These are phyloP conservation scores for Chlamydomonas urium DNA, from an alignment of 139 green algal species.

Conservation along the genomic window DNA sequence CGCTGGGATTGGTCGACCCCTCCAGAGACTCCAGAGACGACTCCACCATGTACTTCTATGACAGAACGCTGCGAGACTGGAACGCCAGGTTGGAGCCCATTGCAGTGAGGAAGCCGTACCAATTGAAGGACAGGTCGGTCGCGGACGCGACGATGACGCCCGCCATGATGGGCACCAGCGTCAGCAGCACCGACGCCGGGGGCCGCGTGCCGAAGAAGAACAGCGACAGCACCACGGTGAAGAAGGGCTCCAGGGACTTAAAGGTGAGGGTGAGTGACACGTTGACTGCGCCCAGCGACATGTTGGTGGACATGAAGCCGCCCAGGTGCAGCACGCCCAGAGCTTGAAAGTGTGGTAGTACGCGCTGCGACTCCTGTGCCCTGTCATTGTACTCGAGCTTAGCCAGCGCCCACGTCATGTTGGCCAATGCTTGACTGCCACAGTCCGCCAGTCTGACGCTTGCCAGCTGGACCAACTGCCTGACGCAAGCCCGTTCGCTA, in stretches of 20 bases:
- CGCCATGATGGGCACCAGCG: constrained; percentile 86
- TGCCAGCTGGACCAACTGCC: too few species aligned
- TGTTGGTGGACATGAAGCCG: constrained; percentile 13
- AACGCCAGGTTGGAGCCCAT: constrained; percentile 95
- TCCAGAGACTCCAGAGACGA: neutral
- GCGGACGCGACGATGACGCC: constrained; percentile 83
- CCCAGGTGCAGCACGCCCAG: constrained; percentile 2
- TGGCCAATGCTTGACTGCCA: too few species aligned
- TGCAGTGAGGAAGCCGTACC: constrained; percentile 78
- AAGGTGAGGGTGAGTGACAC: constrained; percentile 14
- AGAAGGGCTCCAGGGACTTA: constrained; percentile 74
- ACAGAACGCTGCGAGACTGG: constrained; percentile 91
- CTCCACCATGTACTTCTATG: constrained; percentile 92
- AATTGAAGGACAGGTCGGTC: constrained; percentile 82
- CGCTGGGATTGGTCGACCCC: neutral
- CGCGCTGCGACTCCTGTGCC: too few species aligned
- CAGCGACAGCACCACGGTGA: constrained; percentile 80
- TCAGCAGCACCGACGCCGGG: constrained; percentile 58
- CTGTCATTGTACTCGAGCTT: too few species aligned
- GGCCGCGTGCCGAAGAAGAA: constrained; percentile 81
- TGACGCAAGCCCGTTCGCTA: too few species aligned
- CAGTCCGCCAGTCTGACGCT: too few species aligned
- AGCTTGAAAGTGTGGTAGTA: too few species aligned
- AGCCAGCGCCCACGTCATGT: too few species aligned
- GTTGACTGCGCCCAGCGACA: constrained; percentile 12